Percentiles rank a stretch among this genome's conserved stretches.
These are phyloP conservation scores for Aspergillus mulundensis DNA, from an alignment of 495 filamentous ascomycete species.

Conservation along the genomic window DNA sequence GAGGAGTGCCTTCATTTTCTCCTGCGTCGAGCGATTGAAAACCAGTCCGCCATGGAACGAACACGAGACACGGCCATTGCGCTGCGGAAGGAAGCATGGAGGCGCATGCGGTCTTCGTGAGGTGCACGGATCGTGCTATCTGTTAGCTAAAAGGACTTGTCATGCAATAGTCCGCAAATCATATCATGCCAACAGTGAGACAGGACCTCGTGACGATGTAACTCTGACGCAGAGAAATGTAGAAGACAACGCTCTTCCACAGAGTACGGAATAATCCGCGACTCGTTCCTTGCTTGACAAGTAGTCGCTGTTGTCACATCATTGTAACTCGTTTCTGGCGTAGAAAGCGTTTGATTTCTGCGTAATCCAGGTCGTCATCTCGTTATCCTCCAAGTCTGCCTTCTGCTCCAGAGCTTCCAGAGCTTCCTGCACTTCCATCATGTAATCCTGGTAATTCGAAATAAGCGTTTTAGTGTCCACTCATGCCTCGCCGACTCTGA, in stretches of 20 bases:
- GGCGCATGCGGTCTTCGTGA: conserved; percentile 22
- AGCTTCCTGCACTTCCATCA: conserved; percentile 23
- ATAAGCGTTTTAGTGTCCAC: conserved; percentile 25
- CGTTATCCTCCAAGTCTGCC: conserved; percentile 17
- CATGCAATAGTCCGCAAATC: conserved; percentile 3
- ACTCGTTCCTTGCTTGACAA: background rate
- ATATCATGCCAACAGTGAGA: conserved; percentile 6
- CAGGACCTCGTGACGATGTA: conserved; percentile 2
- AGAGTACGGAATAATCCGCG: no score
- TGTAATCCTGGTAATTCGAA: conserved; percentile 29
- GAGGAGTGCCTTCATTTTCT: conserved; percentile 85
- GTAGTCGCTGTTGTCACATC: background rate
- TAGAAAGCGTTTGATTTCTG: conserved; percentile 14
- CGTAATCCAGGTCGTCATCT: conserved; percentile 20
- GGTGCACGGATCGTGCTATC: background rate
- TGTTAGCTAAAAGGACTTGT: background rate
- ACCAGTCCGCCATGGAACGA: conserved; percentile 70
- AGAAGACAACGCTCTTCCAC: no score
- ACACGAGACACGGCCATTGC: conserved; percentile 64
- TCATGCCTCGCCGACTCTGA: conserved; percentile 10
- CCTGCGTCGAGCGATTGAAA: conserved; percentile 75
- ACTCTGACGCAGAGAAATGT: no score
- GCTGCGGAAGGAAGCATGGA: conserved; percentile 59
- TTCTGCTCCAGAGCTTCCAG: conserved; percentile 20
- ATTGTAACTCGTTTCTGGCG: conserved; percentile 16